phyloP scores from a whole-genome alignment of 805 yeast genomes.

The Suhomyces xylopsoci region DNA sequence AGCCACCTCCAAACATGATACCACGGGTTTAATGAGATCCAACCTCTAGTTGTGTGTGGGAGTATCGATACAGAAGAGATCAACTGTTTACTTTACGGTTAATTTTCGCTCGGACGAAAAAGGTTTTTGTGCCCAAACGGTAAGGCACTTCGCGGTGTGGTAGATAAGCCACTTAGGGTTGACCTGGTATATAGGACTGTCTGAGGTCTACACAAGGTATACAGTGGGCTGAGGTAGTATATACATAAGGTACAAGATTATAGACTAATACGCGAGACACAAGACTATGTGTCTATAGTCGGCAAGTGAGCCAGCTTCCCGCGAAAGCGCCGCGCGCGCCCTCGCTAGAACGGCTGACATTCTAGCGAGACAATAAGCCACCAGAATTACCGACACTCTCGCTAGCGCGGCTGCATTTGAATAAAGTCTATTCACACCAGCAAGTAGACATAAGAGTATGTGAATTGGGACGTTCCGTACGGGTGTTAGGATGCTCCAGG shows the following conservation, averaged over 20 bases:
- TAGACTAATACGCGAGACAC: neutral
- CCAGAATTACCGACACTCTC: neutral
- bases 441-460: too few species aligned
- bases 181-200: neutral
- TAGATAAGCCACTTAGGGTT: neutral
- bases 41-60: neutral
- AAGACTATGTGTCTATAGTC: neutral
- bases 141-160: neutral
- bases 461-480: neutral
- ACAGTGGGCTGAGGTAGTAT: neutral
- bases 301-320: neutral
- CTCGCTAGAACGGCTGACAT: neutral
- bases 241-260: neutral
- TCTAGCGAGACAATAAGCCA: neutral
- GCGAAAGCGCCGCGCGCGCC: neutral
- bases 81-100: neutral
- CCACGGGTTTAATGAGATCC: neutral
- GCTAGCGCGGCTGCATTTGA: neutral
- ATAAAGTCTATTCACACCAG: too few species aligned
- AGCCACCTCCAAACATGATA: conserved; percentile 1
- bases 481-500: neutral
- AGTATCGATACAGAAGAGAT: neutral
- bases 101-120: neutral
- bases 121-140: neutral
- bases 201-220: too few species aligned